A percentile compares a stretch with the other conserved stretches of the same genome.
These are phyloP conservation scores for Dryas integrifolia DNA, from an alignment of 331 rosid genomes.

Conservation along the genomic window DNA sequence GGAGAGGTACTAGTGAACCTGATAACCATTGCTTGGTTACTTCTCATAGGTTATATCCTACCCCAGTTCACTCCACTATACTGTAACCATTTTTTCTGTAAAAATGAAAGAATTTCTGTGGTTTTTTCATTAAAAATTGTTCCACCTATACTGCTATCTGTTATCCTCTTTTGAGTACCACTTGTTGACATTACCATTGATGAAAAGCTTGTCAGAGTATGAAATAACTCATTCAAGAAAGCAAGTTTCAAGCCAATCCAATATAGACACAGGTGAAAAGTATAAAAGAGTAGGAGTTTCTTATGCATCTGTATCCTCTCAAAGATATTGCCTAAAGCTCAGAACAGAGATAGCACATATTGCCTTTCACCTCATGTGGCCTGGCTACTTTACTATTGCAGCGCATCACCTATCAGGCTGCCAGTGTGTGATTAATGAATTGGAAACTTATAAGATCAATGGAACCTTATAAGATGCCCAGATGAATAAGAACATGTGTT, in stretches of 20 bases:
- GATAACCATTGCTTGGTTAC: neutral
- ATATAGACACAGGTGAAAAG: neutral
- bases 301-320: neutral
- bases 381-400: neutral
- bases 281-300: neutral
- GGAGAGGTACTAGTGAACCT: neutral
- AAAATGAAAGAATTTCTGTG: neutral
- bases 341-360: neutral
- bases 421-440: neutral
- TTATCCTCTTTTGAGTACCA: too few species aligned
- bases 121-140: neutral
- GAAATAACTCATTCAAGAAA: neutral
- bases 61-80: neutral
- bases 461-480: neutral
- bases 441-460: neutral
- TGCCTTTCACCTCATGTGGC: neutral
- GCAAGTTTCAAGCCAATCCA: neutral
- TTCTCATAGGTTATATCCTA: too few species aligned
- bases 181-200: neutral
- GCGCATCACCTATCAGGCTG: neutral
- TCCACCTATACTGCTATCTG: too few species aligned
- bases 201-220: neutral
- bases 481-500: neutral
- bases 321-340: neutral
- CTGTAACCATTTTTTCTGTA: neutral